Percentiles rank a stretch among this genome's conserved stretches.
These are phyloP conservation scores for Psilocybe mexicana DNA, from an alignment of 1,284 basidiomycete genomes.

Conservation along the genomic window DNA sequence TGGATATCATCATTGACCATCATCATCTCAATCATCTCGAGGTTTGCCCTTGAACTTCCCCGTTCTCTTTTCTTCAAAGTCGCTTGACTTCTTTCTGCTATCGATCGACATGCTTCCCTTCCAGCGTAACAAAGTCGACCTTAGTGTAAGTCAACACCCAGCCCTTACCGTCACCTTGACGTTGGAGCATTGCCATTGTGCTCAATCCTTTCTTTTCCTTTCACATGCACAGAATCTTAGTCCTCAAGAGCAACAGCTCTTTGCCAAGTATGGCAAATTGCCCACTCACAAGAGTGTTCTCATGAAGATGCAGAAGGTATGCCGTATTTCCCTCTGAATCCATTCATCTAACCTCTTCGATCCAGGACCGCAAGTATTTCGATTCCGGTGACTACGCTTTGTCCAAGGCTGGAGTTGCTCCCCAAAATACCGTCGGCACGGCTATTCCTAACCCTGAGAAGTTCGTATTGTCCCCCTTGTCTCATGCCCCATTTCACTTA, in stretches of 20 bases:
- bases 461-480: constrained; percentile 46
- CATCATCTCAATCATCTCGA: constrained; percentile 20
- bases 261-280: constrained; percentile 92
- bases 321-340: constrained; percentile 19
- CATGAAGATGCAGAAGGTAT: constrained; percentile 92
- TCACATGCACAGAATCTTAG: constrained; percentile 65
- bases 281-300: constrained; percentile 92
- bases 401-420: constrained; percentile 90
- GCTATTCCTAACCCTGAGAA: constrained; percentile 95
- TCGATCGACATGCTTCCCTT: constrained; percentile 69
- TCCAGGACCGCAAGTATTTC: constrained; percentile 95
- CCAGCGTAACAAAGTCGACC: constrained; percentile 88
- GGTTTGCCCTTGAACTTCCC: constrained; percentile 9
- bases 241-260: constrained; percentile 92
- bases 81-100: constrained; percentile 20
- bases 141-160: constrained; percentile 57
- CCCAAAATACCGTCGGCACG: constrained; percentile 87
- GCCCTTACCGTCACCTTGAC: neutral
- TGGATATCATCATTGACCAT: constrained; percentile 18
- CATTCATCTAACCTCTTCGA: constrained; percentile 6
- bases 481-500: constrained; percentile 3
- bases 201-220: constrained; percentile 6
- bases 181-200: too few relatives aligned
- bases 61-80: constrained; percentile 22
- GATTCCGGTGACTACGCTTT: constrained; percentile 97